These are phyloP conservation scores for Sechiopsis laciniata DNA, from an alignment of 306 rosid genomes.

Conservation along the genomic window DNA sequence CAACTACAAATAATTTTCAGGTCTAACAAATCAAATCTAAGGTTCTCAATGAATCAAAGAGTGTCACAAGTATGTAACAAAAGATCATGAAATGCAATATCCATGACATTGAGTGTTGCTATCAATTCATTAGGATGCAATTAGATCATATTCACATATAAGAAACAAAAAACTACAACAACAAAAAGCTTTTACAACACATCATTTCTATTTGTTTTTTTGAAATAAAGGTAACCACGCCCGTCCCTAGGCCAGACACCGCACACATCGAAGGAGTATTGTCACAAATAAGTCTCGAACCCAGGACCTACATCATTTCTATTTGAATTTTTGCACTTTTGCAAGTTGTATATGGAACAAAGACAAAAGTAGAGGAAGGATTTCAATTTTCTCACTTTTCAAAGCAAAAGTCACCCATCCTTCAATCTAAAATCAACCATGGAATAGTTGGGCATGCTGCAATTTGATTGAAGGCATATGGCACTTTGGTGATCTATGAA, in stretches of 20 bases:
- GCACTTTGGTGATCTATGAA: conserved; percentile 2
- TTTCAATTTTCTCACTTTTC: background rate
- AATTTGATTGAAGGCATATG: background rate
- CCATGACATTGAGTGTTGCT: background rate
- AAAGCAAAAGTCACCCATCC: background rate
- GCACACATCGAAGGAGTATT: no score
- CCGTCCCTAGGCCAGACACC: no score
- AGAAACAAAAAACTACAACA: conserved; percentile 13
- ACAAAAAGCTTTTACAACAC: background rate
- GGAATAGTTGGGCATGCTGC: background rate
- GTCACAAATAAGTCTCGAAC: no score
- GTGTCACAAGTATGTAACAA: no score
- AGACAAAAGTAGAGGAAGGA: background rate
- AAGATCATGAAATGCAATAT: background rate
- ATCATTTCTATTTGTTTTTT: conserved; percentile 12
- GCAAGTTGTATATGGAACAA: conserved; percentile 2
- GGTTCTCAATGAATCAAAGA: no score
- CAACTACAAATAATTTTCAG: no score
- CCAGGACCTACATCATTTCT: conserved; percentile 15
- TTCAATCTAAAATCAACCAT: conserved; percentile 9
- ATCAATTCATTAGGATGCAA: conserved; percentile 18
- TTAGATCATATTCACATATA: conserved; percentile 18
- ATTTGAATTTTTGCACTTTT: conserved; percentile 10
- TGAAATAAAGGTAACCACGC: no score
- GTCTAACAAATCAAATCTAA: no score